phyloP scores from a whole-genome alignment of 2,329 filamentous ascomycete species.

The Colletotrichum costaricense region DNA sequence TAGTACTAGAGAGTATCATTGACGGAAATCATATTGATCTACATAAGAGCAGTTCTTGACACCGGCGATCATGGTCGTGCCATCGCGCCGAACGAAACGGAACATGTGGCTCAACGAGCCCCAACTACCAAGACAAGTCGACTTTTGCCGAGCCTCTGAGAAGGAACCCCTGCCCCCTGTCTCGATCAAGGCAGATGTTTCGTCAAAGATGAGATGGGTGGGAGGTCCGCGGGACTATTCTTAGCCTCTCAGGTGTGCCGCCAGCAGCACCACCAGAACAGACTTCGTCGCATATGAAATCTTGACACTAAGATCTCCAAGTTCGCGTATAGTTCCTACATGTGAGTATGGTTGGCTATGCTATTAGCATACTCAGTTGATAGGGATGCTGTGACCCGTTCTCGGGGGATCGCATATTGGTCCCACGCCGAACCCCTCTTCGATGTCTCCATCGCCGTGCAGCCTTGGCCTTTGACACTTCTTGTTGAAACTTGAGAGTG shows the following conservation, averaged over 20 bases:
- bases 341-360: not conserved
- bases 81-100: not conserved
- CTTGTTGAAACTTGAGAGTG: conserved; percentile 9
- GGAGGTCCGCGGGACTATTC: not conserved
- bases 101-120: not conserved
- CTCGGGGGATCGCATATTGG: not conserved
- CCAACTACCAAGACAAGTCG: not conserved
- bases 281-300: conserved; percentile 9
- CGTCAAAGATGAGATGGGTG: not conserved
- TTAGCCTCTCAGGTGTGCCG: not conserved
- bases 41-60: not conserved
- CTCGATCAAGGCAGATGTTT: not conserved
- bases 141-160: not conserved
- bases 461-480: not conserved
- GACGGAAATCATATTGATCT: not conserved
- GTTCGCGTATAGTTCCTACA: not conserved
- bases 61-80: not conserved
- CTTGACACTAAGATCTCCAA: not conserved
- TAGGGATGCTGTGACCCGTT: not conserved
- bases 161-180: not conserved
- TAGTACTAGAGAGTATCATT: no score
- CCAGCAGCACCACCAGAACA: not conserved
- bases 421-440: not conserved
- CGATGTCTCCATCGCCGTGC: not conserved
- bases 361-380: not conserved